Evolutionary conservation across 805 yeast species (phyloP), one percentile per base, ranked within the genome.

Genomic region (Hanseniaspora lachancei): DNA sequence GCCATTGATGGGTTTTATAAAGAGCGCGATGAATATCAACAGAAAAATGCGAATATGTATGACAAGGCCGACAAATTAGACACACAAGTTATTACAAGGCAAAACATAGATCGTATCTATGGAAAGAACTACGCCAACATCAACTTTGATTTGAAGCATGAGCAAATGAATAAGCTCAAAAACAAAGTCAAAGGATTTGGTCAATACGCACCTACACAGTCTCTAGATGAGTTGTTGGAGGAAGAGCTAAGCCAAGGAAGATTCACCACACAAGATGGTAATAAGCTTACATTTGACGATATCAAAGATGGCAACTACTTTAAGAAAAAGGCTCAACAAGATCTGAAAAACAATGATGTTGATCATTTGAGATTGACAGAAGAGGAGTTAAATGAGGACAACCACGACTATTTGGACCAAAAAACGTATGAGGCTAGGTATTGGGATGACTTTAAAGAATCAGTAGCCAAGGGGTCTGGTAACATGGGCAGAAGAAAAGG

Each of bases 401-500:
- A 84, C 59, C 72, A 74, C 27, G 82, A 76, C 23, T 74, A 70
- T 60, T 75, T 72, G n/a, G 87, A 84, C 61, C 63, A 63, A 35
- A 83, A 81, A 60, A 89, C 95, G 5, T 77, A 83, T 62, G 81
- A 85, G 64, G 80, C 83, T 56, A 75, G 98, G 57, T 77, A 78
- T 43, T 93, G 97, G 97, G 98, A 93, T 69, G 95, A 86, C 58
- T 93, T 91, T 74, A 81, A 81, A 47, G 98, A 93, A 59, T 79
- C 79, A 3, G 81, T 88, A 65, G 84, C 89, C 0, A 81, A 79
- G 63, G 98, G 98, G 8, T 81, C 89, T 57, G 98, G 98, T 12
- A 91, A 91, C 65, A 79, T 77, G 66, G 79, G 83, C 62, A 69
- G 79, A 55, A 91, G 91, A 7, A 78, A 39, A 24, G 51, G 51